A percentile compares a stretch with the other conserved stretches of the same genome.
phyloP scores from a whole-genome alignment of 1,284 basidiomycete species.

The Cutaneotrichosporon mucoides region DNA sequence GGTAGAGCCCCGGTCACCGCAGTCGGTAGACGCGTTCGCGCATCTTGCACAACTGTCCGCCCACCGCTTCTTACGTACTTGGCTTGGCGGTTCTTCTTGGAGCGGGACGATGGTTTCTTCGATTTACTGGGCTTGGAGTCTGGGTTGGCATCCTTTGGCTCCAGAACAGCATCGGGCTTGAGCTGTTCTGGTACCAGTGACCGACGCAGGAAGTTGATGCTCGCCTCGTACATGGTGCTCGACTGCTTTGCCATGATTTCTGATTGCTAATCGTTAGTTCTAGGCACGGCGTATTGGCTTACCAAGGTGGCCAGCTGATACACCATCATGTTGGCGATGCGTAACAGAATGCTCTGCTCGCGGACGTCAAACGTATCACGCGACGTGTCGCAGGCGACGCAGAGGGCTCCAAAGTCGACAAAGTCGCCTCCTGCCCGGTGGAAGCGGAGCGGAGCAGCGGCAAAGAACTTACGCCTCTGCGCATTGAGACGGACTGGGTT shows the following conservation, averaged over 20 bases:
- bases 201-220: conserved; percentile 38
- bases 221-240: conserved; percentile 34
- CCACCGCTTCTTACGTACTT: background rate
- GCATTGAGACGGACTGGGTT: conserved; percentile 19
- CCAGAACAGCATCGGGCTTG: background rate
- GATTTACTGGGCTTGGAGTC: background rate
- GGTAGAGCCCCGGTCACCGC: background rate
- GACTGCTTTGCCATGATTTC: conserved; percentile 35
- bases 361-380: conserved; percentile 30
- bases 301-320: conserved; percentile 41
- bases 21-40: background rate
- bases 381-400: conserved; percentile 25
- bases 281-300: conserved; percentile 5
- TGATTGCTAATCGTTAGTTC: conserved; percentile 21
- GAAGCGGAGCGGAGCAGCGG: conserved; percentile 35
- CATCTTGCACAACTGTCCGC: background rate
- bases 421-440: conserved; percentile 18
- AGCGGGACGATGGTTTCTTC: background rate
- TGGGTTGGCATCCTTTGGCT: background rate
- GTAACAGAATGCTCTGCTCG: conserved; percentile 32
- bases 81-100: background rate
- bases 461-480: conserved; percentile 26
- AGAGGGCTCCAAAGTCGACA: conserved; percentile 39
- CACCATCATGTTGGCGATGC: conserved; percentile 44
- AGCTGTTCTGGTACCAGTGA: conserved; percentile 29